phyloP scores from a whole-genome alignment of 1,139 yeast species.

The Magnusiomyces paraingens region DNA sequence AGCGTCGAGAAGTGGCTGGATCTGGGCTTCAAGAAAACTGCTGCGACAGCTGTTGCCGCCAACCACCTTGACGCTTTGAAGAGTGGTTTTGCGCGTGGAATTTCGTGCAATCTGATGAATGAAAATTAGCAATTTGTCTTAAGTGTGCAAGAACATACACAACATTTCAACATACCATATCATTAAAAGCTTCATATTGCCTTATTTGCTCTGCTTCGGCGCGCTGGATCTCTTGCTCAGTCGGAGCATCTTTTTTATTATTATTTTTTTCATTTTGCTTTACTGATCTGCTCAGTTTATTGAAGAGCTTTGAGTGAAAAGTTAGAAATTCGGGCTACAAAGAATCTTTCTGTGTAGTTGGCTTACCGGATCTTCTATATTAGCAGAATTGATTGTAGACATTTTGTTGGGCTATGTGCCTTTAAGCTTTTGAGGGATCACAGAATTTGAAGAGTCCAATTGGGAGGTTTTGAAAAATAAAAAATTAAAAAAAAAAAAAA shows the following conservation, averaged over 20 bases:
- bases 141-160: background rate
- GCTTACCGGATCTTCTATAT: slow-evolving; percentile 13
- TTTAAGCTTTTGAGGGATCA: background rate
- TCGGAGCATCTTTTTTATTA: slow-evolving; percentile 1
- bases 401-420: background rate
- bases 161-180: background rate
- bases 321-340: background rate
- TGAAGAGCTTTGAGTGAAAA: slow-evolving; percentile 6
- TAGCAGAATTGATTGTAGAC: slow-evolving; percentile 11
- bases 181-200: slow-evolving; percentile 2
- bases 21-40: slow-evolving; percentile 47
- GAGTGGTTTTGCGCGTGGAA: slow-evolving; percentile 24
- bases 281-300: slow-evolving; percentile 9
- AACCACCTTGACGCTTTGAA: slow-evolving; percentile 46
- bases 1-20: slow-evolving; percentile 45
- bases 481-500: background rate
- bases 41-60: slow-evolving; percentile 51
- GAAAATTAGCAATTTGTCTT: background rate
- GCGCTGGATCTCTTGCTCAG: background rate
- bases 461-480: background rate
- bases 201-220: slow-evolving; percentile 4
- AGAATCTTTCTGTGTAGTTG: no score
- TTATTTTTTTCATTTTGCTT: slow-evolving; percentile 5
- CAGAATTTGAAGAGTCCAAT: no score
- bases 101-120: slow-evolving; percentile 16